Conservation (phyloP, 345 rosid genomes). For the Bruguiera sexangula region DNA sequence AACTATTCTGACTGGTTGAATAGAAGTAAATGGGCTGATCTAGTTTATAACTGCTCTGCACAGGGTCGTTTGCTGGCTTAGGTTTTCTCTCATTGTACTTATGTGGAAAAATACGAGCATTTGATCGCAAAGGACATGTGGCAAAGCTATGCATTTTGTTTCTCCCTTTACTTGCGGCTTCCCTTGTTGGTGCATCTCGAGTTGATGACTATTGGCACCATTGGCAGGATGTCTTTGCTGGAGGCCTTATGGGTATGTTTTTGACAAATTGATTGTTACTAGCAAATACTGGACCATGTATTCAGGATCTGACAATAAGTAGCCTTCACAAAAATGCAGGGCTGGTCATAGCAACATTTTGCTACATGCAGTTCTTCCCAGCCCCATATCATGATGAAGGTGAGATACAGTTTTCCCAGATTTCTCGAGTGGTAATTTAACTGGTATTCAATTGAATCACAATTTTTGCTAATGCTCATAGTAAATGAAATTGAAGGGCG, state of each 20-base stretch:
- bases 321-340: slow-evolving; percentile 6
- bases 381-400: slow-evolving; percentile 56
- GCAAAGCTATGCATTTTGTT: slow-evolving; percentile 68
- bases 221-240: slow-evolving; percentile 84
- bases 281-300: not conserved
- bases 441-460: too few relatives aligned
- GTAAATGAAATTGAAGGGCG: too few relatives aligned
- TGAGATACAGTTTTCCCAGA: slow-evolving; percentile 7
- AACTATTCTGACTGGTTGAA: too few relatives aligned
- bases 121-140: slow-evolving; percentile 67
- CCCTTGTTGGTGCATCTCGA: slow-evolving; percentile 75
- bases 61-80: slow-evolving; percentile 89
- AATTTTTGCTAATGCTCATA: too few relatives aligned
- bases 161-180: slow-evolving; percentile 61
- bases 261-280: not conserved
- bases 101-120: slow-evolving; percentile 65
- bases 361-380: slow-evolving; percentile 65
- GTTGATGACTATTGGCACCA: slow-evolving; percentile 91
- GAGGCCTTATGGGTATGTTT: slow-evolving; percentile 56
- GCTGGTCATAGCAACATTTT: slow-evolving; percentile 43
- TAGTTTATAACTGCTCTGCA: slow-evolving; percentile 16
- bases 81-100: slow-evolving; percentile 69
- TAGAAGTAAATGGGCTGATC: not conserved
- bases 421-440: too few relatives aligned
- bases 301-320: not conserved